Percentiles rank a stretch among this genome's conserved stretches.
These are phyloP conservation scores for Penicillium sp. DNA, from an alignment of 2,329 filamentous ascomycete genomes.

Conservation along the genomic window DNA sequence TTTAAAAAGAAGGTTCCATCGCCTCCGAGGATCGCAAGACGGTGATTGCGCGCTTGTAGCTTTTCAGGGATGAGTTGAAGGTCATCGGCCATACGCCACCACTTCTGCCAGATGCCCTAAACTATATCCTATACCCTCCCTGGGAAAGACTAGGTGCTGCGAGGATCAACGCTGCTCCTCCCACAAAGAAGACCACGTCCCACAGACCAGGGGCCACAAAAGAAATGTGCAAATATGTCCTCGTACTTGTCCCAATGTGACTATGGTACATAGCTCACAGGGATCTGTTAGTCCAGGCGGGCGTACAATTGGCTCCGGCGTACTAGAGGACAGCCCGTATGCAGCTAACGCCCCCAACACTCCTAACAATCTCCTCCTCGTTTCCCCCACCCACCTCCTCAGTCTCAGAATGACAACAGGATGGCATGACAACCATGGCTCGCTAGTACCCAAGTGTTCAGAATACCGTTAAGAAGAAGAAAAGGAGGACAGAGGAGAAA, in stretches of 20 bases:
- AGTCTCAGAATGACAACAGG: background rate
- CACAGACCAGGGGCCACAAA: background rate
- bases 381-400: background rate
- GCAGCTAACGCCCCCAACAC: slow-evolving; percentile 13
- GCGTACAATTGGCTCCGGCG: background rate
- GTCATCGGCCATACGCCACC: slow-evolving; percentile 11
- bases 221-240: background rate
- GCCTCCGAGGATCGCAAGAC: background rate
- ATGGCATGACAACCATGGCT: background rate
- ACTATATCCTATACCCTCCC: background rate
- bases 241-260: background rate
- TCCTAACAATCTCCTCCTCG: slow-evolving; percentile 2
- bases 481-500: background rate
- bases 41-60: background rate
- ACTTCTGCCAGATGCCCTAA: background rate
- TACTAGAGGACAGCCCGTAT: slow-evolving; percentile 14
- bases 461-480: background rate
- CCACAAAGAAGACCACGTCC: background rate
- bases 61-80: background rate
- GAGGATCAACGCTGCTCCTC: background rate
- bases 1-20: background rate
- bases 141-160: background rate
- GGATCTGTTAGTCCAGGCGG: slow-evolving; percentile 1
- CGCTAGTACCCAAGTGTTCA: too few relatives aligned
- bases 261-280: background rate